Percentiles rank a stretch among this genome's conserved stretches.
phyloP scores from a whole-genome alignment of 164 flowering plant genomes.

The Euptelea pleiosperma region DNA sequence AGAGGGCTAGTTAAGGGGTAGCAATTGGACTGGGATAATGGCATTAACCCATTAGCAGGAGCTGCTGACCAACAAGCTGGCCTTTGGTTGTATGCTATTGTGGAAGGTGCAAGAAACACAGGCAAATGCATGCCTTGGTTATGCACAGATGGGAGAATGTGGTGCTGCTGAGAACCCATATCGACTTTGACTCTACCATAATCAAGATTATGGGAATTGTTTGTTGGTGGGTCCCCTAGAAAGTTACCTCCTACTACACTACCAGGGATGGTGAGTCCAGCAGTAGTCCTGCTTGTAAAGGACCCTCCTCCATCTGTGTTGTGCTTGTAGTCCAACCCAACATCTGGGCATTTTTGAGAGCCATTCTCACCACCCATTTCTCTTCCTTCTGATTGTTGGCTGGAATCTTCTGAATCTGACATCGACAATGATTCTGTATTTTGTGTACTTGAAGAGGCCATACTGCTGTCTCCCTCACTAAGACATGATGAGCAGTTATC shows the following conservation, averaged over 20 bases:
- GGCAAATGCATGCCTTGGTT: constrained; percentile 55
- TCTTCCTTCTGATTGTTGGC: constrained; percentile 61
- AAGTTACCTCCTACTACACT: constrained; percentile 15
- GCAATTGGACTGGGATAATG: constrained; percentile 55
- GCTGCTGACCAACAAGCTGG: constrained; percentile 67
- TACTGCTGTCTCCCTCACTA: constrained; percentile 78
- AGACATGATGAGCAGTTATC: constrained; percentile 81
- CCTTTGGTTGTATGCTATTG: constrained; percentile 68
- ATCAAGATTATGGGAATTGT: constrained; percentile 22
- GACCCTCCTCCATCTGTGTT: constrained; percentile 25
- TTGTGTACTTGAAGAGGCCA: constrained; percentile 49
- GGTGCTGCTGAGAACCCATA: constrained; percentile 41
- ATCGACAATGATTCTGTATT: constrained; percentile 58
- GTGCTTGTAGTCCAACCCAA: constrained; percentile 27
- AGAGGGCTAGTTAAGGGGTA: constrained; percentile 53
- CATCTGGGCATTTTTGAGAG: constrained; percentile 26
- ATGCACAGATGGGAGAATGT: constrained; percentile 38
- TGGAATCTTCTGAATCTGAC: constrained; percentile 80
- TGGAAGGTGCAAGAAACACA: constrained; percentile 58
- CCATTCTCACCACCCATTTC: constrained; percentile 35
- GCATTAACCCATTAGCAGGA: constrained; percentile 58
- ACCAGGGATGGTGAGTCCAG: constrained; percentile 17
- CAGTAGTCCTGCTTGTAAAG: constrained; percentile 10
- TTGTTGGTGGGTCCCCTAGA: too few relatives aligned
- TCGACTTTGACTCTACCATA: constrained; percentile 26